Evolutionary conservation across 2,329 filamentous ascomycete genomes (phyloP).

Genomic region (Teratosphaeria destructans): DNA sequence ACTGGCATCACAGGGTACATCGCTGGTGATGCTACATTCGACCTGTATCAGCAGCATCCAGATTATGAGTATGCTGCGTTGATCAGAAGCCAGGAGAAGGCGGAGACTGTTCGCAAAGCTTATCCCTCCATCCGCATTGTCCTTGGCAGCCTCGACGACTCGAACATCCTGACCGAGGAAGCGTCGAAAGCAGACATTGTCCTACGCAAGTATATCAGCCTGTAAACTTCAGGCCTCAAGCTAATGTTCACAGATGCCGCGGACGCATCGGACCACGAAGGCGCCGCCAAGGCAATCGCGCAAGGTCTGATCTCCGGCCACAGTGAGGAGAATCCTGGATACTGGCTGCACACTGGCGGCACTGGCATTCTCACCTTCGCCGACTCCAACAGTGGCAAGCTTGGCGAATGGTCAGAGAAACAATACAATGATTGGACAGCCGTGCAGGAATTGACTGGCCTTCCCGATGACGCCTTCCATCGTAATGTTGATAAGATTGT

Average conservation of each 20-base stretch:
- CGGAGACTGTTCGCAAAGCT: slow-evolving; percentile 28
- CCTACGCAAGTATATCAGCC: slow-evolving; percentile 24
- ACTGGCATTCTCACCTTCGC: slow-evolving; percentile 47
- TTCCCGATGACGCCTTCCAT: slow-evolving; percentile 52
- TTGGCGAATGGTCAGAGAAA: slow-evolving; percentile 39
- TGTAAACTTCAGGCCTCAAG: not conserved
- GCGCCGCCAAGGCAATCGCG: slow-evolving; percentile 41
- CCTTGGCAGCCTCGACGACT: slow-evolving; percentile 41
- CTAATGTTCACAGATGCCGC: slow-evolving; percentile 30
- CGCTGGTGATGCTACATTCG: slow-evolving; percentile 36
- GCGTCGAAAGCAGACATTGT: slow-evolving; percentile 44
- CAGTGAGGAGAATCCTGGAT: slow-evolving; percentile 25
- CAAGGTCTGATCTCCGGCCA: slow-evolving; percentile 40
- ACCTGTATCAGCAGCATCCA: slow-evolving; percentile 36
- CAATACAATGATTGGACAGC: slow-evolving; percentile 51
- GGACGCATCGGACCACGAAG: slow-evolving; percentile 37
- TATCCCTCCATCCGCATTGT: slow-evolving; percentile 36
- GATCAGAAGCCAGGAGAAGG: slow-evolving; percentile 41
- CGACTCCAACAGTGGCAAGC: slow-evolving; percentile 36
- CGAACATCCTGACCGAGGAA: slow-evolving; percentile 35
- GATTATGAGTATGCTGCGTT: slow-evolving; percentile 41
- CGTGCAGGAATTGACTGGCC: slow-evolving; percentile 39
- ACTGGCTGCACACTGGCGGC: slow-evolving; percentile 44
- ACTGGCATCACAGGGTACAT: slow-evolving; percentile 32
- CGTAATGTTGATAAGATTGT: slow-evolving; percentile 62